A percentile compares a stretch with the other conserved stretches of the same genome.
phyloP scores from a whole-genome alignment of 208 protist species.

The Sergeia podlipaevii region DNA sequence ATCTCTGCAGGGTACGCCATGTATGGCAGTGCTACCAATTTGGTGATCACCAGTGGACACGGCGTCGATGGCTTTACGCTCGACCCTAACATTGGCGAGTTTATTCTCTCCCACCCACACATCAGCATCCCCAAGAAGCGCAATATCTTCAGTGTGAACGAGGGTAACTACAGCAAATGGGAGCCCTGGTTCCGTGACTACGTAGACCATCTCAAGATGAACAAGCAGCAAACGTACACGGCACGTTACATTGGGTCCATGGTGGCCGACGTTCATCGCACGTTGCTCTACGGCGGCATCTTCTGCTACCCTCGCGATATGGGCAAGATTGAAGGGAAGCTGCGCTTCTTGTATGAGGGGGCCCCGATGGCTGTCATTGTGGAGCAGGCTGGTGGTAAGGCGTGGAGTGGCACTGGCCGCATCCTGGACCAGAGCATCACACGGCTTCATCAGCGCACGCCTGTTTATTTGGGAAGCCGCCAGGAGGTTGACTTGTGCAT shows the following conservation, averaged over 20 bases:
- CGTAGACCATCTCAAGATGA: conserved; percentile 63
- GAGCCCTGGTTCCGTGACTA: conserved; percentile 77
- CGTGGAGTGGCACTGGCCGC: conserved; percentile 57
- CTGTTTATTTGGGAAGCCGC: conserved; percentile 89
- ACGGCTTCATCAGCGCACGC: conserved; percentile 90
- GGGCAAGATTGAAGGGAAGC: conserved; percentile 93
- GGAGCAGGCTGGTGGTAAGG: conserved; percentile 91
- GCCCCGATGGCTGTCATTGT: conserved; percentile 92
- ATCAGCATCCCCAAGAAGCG: conserved; percentile 88
- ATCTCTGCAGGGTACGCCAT: conserved; percentile 93
- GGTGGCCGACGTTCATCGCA: conserved; percentile 98
- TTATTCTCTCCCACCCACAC: conserved; percentile 95
- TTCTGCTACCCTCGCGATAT: conserved; percentile 96
- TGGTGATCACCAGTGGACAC: conserved; percentile 91
- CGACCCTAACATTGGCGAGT: conserved; percentile 95
- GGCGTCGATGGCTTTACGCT: conserved; percentile 95
- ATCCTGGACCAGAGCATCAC: conserved; percentile 85
- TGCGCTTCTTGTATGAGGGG: conserved; percentile 97
- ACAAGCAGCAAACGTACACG: conserved; percentile 58
- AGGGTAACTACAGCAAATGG: conserved; percentile 88
- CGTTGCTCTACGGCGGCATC: conserved; percentile 97
- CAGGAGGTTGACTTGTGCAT: conserved; percentile 88
- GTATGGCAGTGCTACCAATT: conserved; percentile 93
- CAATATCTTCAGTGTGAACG: conserved; percentile 98
- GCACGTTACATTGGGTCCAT: conserved; percentile 92